Base-by-base conservation (phyloP, 805 yeast species). In the Sugiyamaella smithiae region DNA sequence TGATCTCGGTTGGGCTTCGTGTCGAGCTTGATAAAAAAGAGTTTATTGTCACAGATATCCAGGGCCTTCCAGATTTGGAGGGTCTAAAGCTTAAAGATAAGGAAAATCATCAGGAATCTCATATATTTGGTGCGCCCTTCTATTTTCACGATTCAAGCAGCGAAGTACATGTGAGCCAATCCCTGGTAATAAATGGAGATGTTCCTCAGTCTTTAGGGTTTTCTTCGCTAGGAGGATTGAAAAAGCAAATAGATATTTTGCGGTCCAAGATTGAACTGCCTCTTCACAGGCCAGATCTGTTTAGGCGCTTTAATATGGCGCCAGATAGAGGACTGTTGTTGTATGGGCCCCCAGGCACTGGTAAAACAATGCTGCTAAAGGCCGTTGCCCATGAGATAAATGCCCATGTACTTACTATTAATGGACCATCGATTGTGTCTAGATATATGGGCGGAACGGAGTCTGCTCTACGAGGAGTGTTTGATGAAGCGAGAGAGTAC, bases 311-410 rank as follows among this genome's bases (percentile, higher is more conserved):
- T 69, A 89, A 91, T n/a, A 84, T 89, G 16, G 75, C 84, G 6
- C 97, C 99, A 6, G 97, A 97, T 11, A 73, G 97, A 49, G 99
- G 99, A 29, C 81, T 91, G n/a, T 69, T 91, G 12, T 67, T 91
- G 9, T 96, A 91, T 68, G 99, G 99, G 0, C 96, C 97, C 2
- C 93, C 98, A 2, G 99, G 99, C 2, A 91, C 97, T 0, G 99
- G 99, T 45, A 91, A 91, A 64, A 86, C 97, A 0, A 80, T 90
- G 88, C 73, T 93, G 5, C 71, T 93, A 31, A 76, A 86, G 47
- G 84, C 96, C 23, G 81, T 91, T 7, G 95, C 96, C 0, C 74
- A 80, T 53, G 91, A 85, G 50, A 54, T 67, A 1, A 76, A 84
- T 52, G 95, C 95, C 0, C 99, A 91, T 65, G 81, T 91, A 0